Percentiles rank a stretch among this genome's conserved stretches.
Conservation (phyloP, 306 rosid genomes). For the Ceratonia siliqua region DNA sequence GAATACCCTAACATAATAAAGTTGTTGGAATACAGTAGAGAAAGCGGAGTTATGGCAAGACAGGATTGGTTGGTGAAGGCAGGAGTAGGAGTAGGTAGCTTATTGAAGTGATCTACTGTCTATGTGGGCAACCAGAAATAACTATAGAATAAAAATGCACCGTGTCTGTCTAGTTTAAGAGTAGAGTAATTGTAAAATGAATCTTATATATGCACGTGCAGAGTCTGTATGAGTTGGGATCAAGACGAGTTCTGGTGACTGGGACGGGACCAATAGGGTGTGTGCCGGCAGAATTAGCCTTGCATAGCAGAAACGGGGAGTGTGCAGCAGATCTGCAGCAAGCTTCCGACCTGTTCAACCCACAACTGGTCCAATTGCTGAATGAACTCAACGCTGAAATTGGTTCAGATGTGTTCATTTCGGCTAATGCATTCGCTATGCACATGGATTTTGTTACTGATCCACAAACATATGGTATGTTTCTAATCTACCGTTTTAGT, state of each 20-base stretch:
- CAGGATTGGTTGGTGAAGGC: no score
- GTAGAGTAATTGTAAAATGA: not conserved
- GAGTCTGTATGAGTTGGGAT: slow-evolving; percentile 73
- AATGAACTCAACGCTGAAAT: slow-evolving; percentile 48
- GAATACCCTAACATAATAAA: no score
- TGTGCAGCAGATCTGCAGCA: slow-evolving; percentile 52
- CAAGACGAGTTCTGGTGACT: slow-evolving; percentile 64
- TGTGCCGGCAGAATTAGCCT: slow-evolving; percentile 69
- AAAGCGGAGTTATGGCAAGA: no score
- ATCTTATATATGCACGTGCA: slow-evolving; percentile 24
- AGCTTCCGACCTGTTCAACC: slow-evolving; percentile 63
- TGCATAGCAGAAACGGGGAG: slow-evolving; percentile 55
- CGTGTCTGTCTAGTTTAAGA: no score
- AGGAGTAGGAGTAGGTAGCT: no score
- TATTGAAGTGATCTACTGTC: no score
- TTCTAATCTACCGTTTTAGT: not conserved
- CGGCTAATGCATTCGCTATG: slow-evolving; percentile 54
- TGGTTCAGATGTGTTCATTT: slow-evolving; percentile 49
- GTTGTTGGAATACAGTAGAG: no score
- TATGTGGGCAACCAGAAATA: not conserved
- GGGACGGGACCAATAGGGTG: slow-evolving; percentile 81
- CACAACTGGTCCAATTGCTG: slow-evolving; percentile 55
- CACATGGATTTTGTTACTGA: slow-evolving; percentile 55
- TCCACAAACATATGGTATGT: slow-evolving; percentile 62
- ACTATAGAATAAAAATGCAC: not conserved